Evolutionary conservation across 495 filamentous ascomycete genomes (phyloP).

Genomic region (Daldinia childiae): DNA sequence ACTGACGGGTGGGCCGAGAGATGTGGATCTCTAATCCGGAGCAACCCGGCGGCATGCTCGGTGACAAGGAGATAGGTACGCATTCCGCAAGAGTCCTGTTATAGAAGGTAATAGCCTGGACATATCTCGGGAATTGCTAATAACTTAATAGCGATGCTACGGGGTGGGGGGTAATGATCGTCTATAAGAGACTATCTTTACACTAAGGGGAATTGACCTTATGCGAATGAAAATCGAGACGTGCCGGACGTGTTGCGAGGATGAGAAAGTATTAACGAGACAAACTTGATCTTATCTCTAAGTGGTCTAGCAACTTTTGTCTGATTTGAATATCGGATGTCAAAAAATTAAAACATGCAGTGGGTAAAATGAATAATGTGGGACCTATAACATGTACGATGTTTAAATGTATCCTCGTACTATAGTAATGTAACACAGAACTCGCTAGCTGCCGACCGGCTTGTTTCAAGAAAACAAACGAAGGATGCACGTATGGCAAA

Average conservation of each 20-base stretch:
- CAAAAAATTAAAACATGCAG: no score
- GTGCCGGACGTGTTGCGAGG: no score
- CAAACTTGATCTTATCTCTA: no score
- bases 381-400: no score
- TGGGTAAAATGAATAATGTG: no score
- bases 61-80: background rate
- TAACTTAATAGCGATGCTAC: background rate
- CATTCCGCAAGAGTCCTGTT: background rate
- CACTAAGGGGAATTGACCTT: no score
- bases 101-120: background rate
- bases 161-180: background rate
- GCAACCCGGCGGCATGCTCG: conserved; percentile 1
- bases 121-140: background rate
- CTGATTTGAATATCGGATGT: no score
- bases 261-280: no score
- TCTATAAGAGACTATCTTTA: no score
- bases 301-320: no score
- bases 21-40: conserved; percentile 20
- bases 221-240: no score
- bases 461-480: background rate
- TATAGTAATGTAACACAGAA: background rate
- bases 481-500: background rate
- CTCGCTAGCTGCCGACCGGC: background rate
- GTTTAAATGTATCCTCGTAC: no score
- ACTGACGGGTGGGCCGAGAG: conserved; percentile 9